Percentiles rank a stretch among this genome's conserved stretches.
Evolutionary conservation across 495 filamentous ascomycete species (phyloP).

Genomic region (Hypoxylon trugodes): DNA sequence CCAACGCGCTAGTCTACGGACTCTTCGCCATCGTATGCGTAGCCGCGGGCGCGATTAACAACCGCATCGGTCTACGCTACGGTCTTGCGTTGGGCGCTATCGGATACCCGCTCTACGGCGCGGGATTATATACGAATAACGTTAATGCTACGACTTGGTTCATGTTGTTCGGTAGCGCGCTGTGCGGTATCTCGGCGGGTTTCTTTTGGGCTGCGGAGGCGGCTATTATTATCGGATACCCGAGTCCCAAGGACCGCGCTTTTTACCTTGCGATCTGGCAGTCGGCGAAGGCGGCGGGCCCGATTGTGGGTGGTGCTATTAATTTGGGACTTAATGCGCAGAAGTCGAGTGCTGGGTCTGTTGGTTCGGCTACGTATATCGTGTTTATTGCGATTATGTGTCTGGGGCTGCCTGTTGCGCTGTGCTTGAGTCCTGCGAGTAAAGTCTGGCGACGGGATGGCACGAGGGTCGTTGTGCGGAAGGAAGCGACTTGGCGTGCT

Average conservation of each 20-base stretch:
- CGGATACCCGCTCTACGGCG: constrained; percentile 38
- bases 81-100: constrained; percentile 42
- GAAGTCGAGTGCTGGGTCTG: constrained; percentile 27
- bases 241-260: constrained; percentile 30
- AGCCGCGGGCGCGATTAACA: constrained; percentile 45
- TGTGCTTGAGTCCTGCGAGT: constrained; percentile 35
- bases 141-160: constrained; percentile 37
- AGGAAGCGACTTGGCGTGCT: constrained; percentile 40
- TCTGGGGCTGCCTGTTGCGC: constrained; percentile 34
- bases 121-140: constrained; percentile 40
- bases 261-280: constrained; percentile 47
- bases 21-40: constrained; percentile 47
- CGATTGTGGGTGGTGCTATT: constrained; percentile 40
- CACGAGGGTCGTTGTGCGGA: constrained; percentile 35
- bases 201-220: constrained; percentile 43
- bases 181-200: constrained; percentile 38
- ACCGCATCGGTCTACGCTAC: constrained; percentile 44
- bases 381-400: constrained; percentile 42
- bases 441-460: constrained; percentile 40
- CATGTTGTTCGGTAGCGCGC: constrained; percentile 36
- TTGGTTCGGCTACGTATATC: constrained; percentile 36
- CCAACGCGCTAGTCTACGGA: constrained; percentile 45
- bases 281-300: constrained; percentile 41
- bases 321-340: constrained; percentile 38
- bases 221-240: constrained; percentile 40